Percentiles rank a stretch among this genome's conserved stretches.
Evolutionary conservation across 179 eudicot genomes (phyloP).

Genomic region (Heliamphora pulchella): DNA sequence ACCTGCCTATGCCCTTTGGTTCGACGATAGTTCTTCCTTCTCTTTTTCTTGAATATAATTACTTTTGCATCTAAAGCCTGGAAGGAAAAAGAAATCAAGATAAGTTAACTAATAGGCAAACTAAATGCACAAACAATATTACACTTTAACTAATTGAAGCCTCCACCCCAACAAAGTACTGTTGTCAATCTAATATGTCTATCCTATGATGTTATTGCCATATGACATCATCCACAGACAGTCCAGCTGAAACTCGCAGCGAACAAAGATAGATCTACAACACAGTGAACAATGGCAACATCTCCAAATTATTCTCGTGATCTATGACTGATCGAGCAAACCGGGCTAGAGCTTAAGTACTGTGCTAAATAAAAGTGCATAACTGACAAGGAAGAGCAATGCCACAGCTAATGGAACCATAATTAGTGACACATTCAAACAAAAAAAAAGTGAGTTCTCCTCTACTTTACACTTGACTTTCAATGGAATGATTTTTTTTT

Average conservation of each 20-base stretch:
- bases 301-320: neutral
- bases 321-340: neutral
- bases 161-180: neutral
- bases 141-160: neutral
- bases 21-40: constrained; percentile 90
- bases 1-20: constrained; percentile 96
- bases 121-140: neutral
- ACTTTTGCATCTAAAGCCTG: constrained; percentile 98
- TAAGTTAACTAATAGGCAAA: neutral
- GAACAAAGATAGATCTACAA: neutral
- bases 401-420: neutral
- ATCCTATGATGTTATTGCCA: neutral
- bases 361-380: neutral
- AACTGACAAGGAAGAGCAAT: neutral
- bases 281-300: neutral
- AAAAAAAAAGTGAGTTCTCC: neutral
- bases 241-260: neutral
- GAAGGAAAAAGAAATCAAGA: constrained; percentile 7
- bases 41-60: constrained; percentile 88
- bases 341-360: neutral
- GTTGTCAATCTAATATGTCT: neutral
- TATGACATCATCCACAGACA: neutral
- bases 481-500: too few species aligned
- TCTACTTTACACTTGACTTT: too few species aligned
- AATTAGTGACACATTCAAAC: neutral